Evolutionary conservation across 768 basidiomycete genomes (phyloP).

Genomic region (Serendipita indica): DNA sequence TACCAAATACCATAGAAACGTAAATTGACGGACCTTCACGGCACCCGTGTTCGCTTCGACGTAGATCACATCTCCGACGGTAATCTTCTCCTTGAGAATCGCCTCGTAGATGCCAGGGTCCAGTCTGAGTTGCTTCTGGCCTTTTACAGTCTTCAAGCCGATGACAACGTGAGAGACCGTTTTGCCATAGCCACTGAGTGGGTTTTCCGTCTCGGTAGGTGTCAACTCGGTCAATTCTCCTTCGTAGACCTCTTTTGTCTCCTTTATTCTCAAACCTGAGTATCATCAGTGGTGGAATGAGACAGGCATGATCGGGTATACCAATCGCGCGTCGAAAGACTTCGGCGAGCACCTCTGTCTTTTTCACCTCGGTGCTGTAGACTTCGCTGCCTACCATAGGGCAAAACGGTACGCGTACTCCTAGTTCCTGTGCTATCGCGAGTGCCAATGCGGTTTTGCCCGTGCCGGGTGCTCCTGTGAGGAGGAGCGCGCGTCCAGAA

Average conservation of each 20-base stretch:
- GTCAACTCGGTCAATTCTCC: slow-evolving; percentile 97
- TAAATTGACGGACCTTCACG: slow-evolving; percentile 53
- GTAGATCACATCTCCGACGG: slow-evolving; percentile 93
- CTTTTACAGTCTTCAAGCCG: slow-evolving; percentile 83
- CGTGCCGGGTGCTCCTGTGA: slow-evolving; percentile 93
- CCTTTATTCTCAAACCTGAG: slow-evolving; percentile 89
- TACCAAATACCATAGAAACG: background rate
- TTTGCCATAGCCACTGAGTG: slow-evolving; percentile 93
- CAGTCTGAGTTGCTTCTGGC: slow-evolving; percentile 85
- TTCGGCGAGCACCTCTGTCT: slow-evolving; percentile 95
- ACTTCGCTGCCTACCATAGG: slow-evolving; percentile 98
- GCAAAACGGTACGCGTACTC: slow-evolving; percentile 90
- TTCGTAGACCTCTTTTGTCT: slow-evolving; percentile 97
- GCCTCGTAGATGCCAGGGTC: slow-evolving; percentile 96
- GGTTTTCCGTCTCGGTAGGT: slow-evolving; percentile 93
- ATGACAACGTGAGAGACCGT: slow-evolving; percentile 97
- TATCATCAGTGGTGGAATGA: background rate
- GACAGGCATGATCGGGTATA: slow-evolving; percentile 27
- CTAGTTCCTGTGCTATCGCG: slow-evolving; percentile 91
- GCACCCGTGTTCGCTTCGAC: slow-evolving; percentile 89
- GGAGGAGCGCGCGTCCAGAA: slow-evolving; percentile 79
- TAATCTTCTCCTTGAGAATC: slow-evolving; percentile 92
- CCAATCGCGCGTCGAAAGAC: slow-evolving; percentile 91
- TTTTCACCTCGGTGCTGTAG: slow-evolving; percentile 93
- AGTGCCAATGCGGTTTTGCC: slow-evolving; percentile 95